Conservation (phyloP, 2,329 filamentous ascomycete genomes). For the Pezicula neosporulosa region DNA sequence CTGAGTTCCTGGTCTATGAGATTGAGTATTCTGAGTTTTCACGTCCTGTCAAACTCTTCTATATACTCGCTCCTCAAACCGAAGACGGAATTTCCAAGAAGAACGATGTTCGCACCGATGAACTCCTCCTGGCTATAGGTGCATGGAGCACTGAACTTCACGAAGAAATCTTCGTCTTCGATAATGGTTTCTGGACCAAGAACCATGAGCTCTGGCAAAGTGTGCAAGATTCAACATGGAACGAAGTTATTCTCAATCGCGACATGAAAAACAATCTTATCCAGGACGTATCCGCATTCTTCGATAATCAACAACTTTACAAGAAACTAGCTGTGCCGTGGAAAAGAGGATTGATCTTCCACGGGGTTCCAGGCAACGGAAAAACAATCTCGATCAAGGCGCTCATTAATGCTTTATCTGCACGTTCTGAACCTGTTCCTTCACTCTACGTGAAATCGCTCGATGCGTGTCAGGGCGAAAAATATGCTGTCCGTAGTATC, state of each 20-base stretch:
- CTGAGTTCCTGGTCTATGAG: constrained; percentile 16
- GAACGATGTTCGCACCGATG: constrained; percentile 31
- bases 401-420: constrained; percentile 60
- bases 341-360: constrained; percentile 66
- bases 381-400: constrained; percentile 72
- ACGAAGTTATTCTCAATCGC: constrained; percentile 62
- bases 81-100: neutral
- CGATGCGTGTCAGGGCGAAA: constrained; percentile 47
- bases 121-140: constrained; percentile 52
- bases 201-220: constrained; percentile 54
- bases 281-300: constrained; percentile 62
- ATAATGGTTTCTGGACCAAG: constrained; percentile 60
- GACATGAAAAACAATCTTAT: constrained; percentile 62
- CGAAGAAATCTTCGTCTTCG: constrained; percentile 64
- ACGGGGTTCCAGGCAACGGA: constrained; percentile 64
- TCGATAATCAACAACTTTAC: constrained; percentile 55
- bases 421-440: constrained; percentile 47
- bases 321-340: constrained; percentile 60
- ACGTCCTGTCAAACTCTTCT: constrained; percentile 1
- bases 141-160: constrained; percentile 55
- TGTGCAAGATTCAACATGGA: constrained; percentile 52
- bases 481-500: constrained; percentile 48
- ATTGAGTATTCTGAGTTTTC: constrained; percentile 7
- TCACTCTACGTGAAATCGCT: constrained; percentile 59
- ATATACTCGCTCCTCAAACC: constrained; percentile 5